Evolutionary conservation across 192 early-diverging fungal genomes (phyloP).

Genomic region (Coemansia sp.): DNA sequence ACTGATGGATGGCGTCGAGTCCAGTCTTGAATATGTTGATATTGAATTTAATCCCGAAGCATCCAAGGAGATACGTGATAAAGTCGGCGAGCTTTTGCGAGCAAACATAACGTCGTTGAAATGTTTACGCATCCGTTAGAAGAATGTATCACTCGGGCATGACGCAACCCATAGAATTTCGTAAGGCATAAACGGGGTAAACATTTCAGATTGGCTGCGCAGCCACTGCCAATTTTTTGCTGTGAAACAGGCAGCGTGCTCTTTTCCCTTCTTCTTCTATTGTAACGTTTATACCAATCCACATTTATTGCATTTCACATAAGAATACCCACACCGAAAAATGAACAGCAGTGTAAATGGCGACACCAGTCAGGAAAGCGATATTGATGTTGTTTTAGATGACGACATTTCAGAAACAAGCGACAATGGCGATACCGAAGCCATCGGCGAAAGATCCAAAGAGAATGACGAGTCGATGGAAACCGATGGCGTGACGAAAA

Average conservation of each 20-base stretch:
- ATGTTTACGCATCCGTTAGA: background rate
- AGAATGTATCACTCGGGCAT: background rate
- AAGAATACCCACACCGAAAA: background rate
- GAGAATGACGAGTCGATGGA: background rate
- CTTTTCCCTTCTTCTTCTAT: background rate
- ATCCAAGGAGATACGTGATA: background rate
- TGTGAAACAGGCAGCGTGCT: background rate
- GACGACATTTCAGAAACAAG: conserved; percentile 39
- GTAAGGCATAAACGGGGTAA: background rate
- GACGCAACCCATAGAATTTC: background rate
- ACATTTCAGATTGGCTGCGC: too few species aligned
- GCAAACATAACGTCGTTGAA: background rate
- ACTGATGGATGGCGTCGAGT: background rate
- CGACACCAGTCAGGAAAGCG: conserved; percentile 37
- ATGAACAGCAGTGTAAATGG: conserved; percentile 27
- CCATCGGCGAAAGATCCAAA: background rate
- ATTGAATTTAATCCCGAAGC: background rate
- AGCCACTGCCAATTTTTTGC: background rate
- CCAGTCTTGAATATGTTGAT: background rate
- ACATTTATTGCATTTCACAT: background rate
- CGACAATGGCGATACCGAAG: conserved; percentile 10
- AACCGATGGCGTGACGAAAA: background rate
- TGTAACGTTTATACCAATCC: background rate
- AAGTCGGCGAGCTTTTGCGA: background rate
- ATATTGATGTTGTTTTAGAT: conserved; percentile 47